Evolutionary conservation across 345 rosid species (phyloP).

Genomic region (Laguncularia racemosa): DNA sequence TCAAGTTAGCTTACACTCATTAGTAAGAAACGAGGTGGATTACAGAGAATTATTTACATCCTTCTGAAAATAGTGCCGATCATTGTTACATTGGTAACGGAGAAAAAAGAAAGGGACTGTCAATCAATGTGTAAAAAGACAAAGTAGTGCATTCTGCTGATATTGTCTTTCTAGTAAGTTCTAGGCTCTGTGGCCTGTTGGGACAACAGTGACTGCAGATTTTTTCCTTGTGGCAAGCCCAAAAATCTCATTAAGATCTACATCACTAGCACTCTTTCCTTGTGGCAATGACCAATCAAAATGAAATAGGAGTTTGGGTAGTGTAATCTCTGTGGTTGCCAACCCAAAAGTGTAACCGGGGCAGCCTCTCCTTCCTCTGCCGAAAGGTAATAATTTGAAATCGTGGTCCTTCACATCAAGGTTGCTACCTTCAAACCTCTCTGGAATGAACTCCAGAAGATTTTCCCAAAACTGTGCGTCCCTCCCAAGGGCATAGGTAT

Average conservation of each 20-base stretch:
- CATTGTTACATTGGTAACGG: too few relatives aligned
- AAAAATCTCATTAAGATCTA: constrained; percentile 22
- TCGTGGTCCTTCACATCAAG: constrained; percentile 22
- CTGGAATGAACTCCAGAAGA: constrained; percentile 25
- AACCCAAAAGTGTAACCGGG: constrained; percentile 21
- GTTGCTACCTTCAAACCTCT: constrained; percentile 19
- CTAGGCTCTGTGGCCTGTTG: constrained; percentile 6
- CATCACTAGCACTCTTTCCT: constrained; percentile 8
- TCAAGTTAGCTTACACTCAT: too few relatives aligned
- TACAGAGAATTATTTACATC: too few relatives aligned
- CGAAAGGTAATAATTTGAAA: constrained; percentile 30
- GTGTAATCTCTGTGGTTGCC: constrained; percentile 17
- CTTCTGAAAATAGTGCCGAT: too few relatives aligned
- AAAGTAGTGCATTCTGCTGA: too few relatives aligned
- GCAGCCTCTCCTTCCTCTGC: constrained; percentile 37
- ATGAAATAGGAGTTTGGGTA: constrained; percentile 23
- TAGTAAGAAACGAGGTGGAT: too few relatives aligned
- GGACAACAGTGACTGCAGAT: constrained; percentile 23
- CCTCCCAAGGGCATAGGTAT: constrained; percentile 19
- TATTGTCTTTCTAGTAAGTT: too few relatives aligned
- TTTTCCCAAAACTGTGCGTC: constrained; percentile 19
- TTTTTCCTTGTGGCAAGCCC: constrained; percentile 36
- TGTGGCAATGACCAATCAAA: constrained; percentile 29
- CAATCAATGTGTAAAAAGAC: too few relatives aligned
- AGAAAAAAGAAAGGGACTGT: too few relatives aligned